Evolutionary conservation across 2,329 filamentous ascomycete genomes (phyloP), one percentile per base, ranked within the genome.

Genomic region (Aspergillus floridensis): DNA sequence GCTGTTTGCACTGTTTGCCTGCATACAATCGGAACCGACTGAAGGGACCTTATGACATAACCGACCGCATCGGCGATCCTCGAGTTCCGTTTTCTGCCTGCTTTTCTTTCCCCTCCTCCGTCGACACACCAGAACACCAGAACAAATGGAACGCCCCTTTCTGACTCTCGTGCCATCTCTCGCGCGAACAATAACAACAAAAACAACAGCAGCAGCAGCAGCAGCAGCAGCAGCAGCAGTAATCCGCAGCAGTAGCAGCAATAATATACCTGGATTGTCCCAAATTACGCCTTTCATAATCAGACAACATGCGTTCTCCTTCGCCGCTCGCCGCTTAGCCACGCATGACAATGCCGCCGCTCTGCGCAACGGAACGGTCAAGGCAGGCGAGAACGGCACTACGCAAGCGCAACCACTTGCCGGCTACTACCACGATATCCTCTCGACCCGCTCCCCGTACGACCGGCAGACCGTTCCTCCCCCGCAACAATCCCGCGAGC

Each of bases 341-440:
- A 60, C 63, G 47, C 65, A 66, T 22, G 52, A 56, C 47, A 59
- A 54, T 56, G 51, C 65, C 49, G 53, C 65, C 49, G 59, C 61
- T 47, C 21, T 53, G 24, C 61, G 62, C 26, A 52, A 65, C 44
- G 49, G 50, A 21, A 46, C 44, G n/a, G 29, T 56, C 32, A 22
- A 56, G 26, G 16, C 57, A 26, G 53, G 56, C 35, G 60, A 60
- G n/a, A 29, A 63, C 31, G 58, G 60, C 1, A 6, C 57, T 16
- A 54, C 61, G n/a, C 77, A 79, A 59, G 73, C 75, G 19, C 67
- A 78, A 53, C 76, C 76, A 5, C 62, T 79, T 16, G 73, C 76
- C 1, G 77, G 78, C 10, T 80, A 79, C 58, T 80, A 80, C 62
- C 71, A 72, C 44, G 73, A 80, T 49, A 72, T 80, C 19, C 71